Percentiles rank a stretch among this genome's conserved stretches.
These are phyloP conservation scores for Dentipellis sp. DNA, from an alignment of 768 basidiomycete species.

Conservation along the genomic window DNA sequence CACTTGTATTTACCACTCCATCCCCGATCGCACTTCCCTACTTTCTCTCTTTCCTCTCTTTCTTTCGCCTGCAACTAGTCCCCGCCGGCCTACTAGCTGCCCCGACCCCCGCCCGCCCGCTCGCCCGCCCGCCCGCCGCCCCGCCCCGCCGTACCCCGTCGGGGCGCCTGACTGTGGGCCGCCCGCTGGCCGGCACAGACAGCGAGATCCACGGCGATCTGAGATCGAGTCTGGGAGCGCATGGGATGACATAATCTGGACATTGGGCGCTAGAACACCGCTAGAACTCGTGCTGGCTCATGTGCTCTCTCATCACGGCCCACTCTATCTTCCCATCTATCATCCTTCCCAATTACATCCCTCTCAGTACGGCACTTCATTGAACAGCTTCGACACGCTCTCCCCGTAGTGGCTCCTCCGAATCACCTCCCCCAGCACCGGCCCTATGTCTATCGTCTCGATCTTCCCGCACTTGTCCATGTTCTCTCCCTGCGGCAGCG, in stretches of 20 bases:
- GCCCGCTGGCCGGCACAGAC: no score
- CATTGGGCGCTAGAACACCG: not conserved
- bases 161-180: no score
- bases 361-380: constrained; percentile 78
- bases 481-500: constrained; percentile 83
- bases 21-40: not conserved
- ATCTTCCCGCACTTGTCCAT: constrained; percentile 66
- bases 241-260: no score
- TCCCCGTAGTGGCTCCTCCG: constrained; percentile 96
- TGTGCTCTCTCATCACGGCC: constrained; percentile 6
- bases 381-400: constrained; percentile 81
- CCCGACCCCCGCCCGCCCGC: no score
- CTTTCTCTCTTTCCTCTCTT: not conserved
- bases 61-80: no score
- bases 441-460: constrained; percentile 90
- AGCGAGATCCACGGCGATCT: no score
- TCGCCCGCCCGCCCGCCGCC: no score
- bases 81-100: no score
- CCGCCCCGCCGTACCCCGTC: no score
- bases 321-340: not conserved
- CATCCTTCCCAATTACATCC: not conserved
- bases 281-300: not conserved
- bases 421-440: constrained; percentile 93
- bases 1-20: not conserved
- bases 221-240: no score